These are phyloP conservation scores for Seiridium cupressi DNA, from an alignment of 2,329 filamentous ascomycete species.

Conservation along the genomic window DNA sequence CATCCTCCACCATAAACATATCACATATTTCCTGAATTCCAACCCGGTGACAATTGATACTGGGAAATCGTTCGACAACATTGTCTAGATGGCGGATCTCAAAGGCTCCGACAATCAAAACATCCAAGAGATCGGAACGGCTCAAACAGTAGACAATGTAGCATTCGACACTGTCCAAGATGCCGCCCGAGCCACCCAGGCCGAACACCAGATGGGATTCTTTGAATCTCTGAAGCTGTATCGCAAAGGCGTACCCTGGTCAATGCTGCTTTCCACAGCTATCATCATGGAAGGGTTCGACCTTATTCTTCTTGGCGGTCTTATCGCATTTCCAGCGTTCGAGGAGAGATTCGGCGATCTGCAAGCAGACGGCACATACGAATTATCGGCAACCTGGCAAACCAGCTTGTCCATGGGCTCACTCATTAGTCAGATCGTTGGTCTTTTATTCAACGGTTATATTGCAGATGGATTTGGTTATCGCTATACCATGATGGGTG, in stretches of 20 bases:
- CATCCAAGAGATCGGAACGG: not conserved
- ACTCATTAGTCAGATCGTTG: not conserved
- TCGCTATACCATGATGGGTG: constrained; percentile 26
- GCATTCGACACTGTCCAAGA: not conserved
- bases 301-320: constrained; percentile 29
- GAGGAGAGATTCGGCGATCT: constrained; percentile 26
- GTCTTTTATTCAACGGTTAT: constrained; percentile 8
- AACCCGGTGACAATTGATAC: not conserved
- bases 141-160: not conserved
- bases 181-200: constrained; percentile 6
- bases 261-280: constrained; percentile 19
- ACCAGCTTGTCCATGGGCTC: constrained; percentile 22
- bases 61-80: not conserved
- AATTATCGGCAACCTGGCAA: constrained; percentile 27
- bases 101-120: not conserved
- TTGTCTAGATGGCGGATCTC: not conserved
- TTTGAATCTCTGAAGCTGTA: constrained; percentile 2
- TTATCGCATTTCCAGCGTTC: constrained; percentile 29
- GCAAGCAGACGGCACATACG: constrained; percentile 17
- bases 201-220: constrained; percentile 8
- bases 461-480: constrained; percentile 26
- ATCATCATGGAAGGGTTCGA: constrained; percentile 25
- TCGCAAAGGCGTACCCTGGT: constrained; percentile 12
- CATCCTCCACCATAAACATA: not conserved
- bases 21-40: not conserved